phyloP scores from a whole-genome alignment of 495 filamentous ascomycete genomes.

The Tuber melanosporum region DNA sequence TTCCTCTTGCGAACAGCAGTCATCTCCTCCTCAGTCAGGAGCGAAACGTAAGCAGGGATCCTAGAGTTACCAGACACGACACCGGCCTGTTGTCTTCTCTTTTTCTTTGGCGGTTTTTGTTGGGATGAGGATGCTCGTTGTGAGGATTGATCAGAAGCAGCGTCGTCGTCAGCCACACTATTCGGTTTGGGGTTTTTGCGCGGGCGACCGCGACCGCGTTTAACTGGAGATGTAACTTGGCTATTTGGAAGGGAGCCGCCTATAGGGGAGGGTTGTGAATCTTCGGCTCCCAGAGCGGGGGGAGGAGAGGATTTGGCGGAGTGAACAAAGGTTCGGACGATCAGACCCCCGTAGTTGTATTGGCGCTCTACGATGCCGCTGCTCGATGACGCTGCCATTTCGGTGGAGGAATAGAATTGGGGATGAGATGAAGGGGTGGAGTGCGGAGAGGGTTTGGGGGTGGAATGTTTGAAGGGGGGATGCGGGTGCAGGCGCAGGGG shows the following conservation, averaged over 20 bases:
- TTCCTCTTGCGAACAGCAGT: conserved; percentile 11
- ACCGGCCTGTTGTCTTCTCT: background rate
- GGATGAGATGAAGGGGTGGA: background rate
- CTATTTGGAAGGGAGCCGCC: background rate
- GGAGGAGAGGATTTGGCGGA: conserved; percentile 7
- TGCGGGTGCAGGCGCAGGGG: background rate
- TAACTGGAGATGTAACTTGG: background rate
- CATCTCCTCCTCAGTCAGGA: conserved; percentile 8
- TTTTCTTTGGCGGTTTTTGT: background rate
- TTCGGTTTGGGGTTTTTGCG: background rate
- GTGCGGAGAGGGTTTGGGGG: background rate
- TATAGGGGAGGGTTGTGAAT: background rate
- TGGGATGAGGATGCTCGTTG: background rate
- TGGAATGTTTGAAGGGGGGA: conserved; percentile 3
- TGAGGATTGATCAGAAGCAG: background rate
- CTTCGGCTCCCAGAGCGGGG: background rate
- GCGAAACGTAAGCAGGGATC: conserved; percentile 9
- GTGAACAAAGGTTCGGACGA: conserved; percentile 30
- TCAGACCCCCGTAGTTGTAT: conserved; percentile 29
- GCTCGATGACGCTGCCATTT: conserved; percentile 1
- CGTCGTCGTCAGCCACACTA: background rate
- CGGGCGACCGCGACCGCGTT: conserved; percentile 1
- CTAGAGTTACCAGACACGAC: background rate
- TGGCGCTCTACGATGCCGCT: conserved; percentile 24
- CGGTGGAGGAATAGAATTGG: background rate